Evolutionary conservation across 371 early-diverging fungal genomes (phyloP), one percentile per base, ranked within the genome.

Genomic region (Mucor indicus): DNA sequence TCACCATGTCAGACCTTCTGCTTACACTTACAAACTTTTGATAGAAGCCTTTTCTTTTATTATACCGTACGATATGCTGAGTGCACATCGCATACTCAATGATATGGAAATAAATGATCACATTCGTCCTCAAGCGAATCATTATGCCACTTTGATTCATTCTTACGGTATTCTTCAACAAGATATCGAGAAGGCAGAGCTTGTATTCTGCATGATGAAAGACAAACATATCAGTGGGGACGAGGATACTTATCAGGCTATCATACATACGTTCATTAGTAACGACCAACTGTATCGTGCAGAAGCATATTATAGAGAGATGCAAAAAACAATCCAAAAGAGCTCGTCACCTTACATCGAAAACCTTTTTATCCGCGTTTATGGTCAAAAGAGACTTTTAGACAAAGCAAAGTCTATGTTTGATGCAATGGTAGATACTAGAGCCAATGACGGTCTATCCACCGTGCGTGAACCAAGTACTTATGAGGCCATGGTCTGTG

Each of bases 401-500:
- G 56, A 55, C 17, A 65, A 75, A 10, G 81, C 84, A 2, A 69
- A 77, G 44, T 38, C 32, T 1, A 53, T 83, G 20, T 83, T 83
- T 50, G 52, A 69, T 13, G 53, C 53, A 10, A 83, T 83, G 84
- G 35, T 57, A 3, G 83, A 83, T 48, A 64, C 75, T 21, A 62
- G 67, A 9, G 24, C n/a, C n/a, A n/a, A n/a, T n/a, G 19, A 30
- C 20, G 33, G 25, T 25, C 37, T 33, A 48, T 19, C 45, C 38
- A 1, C 59, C 0, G 42, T 76, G 32, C 76, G 80, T 44, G 84
- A 81, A 29, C 84, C 84, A 1, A 81, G 80, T 50, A 83, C 80
- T 1, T 83, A 77, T 67, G 79, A 79, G 51, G 77, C 79, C 45
- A 80, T 83, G 84, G 71, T 80, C 11, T 60, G 59, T 31, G 79